Base-by-base conservation (phyloP, 2,329 filamentous ascomycete species). In the Dothistroma septosporum region DNA sequence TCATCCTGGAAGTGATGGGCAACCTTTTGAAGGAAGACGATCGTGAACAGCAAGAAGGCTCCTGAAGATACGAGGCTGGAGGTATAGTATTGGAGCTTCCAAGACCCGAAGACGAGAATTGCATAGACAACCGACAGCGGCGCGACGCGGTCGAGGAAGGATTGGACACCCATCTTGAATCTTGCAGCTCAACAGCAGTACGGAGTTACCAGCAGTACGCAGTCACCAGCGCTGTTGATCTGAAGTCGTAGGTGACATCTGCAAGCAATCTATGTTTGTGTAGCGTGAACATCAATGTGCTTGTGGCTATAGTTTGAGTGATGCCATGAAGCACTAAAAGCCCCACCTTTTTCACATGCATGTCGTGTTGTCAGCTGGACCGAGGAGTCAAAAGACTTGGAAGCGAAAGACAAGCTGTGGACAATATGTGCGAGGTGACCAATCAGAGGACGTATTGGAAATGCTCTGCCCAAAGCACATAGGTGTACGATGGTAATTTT, bases 1-100 rank as follows among this genome's bases (percentile, higher is more conserved):
- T 78, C 74, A 53, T 66, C 59, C 35, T 68, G 65, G 57, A 77
- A 32, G 21, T 65, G 68, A 19, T 41, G 21, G 49, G 65, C n/a
- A 53, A 69, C 55, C 58, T 63, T 64, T 1, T 61, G 62, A 49
- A 63, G 22, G 53, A 61, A 69, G 19, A 44, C 47, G n/a, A 49
- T 14, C 1, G 55, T 57, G 4, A 19, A 21, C 4, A 57, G 46
- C 22, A 57, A 31, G 44, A 57, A 57, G 2, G 35, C 21, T 11
- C 24, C 44, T 10, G 55, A 49, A 21, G 44, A 33, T 1, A 49
- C 24, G 16, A 57, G 44, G 28, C 28, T 16, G 8, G 44, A 33
- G 2, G 46, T 57, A 44, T 57, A 49, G 55, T 46, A 44, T 28
- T 44, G 10, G 8, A 37, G 16, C 4, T 16, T 12, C 35, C 28